phyloP scores from a whole-genome alignment of 78 protist species.

The Dictyostelium purpureum region DNA sequence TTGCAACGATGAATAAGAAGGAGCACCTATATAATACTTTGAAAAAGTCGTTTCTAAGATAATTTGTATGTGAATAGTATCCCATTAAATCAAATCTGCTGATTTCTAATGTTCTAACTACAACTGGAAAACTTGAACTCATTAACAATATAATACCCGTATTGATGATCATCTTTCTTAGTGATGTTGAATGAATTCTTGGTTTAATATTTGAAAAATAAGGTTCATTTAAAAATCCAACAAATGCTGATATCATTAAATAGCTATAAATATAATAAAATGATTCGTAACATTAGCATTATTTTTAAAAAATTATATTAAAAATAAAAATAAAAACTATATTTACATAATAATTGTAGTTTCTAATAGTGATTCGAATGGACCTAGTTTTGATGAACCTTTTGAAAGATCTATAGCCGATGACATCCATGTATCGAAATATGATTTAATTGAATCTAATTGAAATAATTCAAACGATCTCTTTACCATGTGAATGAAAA shows the following conservation, averaged over 20 bases:
- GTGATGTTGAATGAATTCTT: slow-evolving; percentile 13
- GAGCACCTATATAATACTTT: neutral
- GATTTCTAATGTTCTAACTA: slow-evolving; percentile 54
- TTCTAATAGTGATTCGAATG: slow-evolving; percentile 58
- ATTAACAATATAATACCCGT: slow-evolving; percentile 53
- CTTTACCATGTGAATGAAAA: slow-evolving; percentile 12
- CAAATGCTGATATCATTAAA: slow-evolving; percentile 66
- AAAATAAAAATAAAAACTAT: neutral
- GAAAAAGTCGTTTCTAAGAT: slow-evolving; percentile 20
- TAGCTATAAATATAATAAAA: neutral
- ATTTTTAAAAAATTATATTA: neutral
- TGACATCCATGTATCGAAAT: neutral
- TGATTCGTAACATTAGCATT: neutral
- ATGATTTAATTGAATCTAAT: neutral
- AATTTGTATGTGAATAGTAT: slow-evolving; percentile 50
- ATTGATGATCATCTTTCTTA: slow-evolving; percentile 61
- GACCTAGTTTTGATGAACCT: slow-evolving; percentile 17
- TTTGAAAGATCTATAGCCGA: slow-evolving; percentile 6
- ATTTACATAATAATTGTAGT: slow-evolving; percentile 49
- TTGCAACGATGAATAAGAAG: neutral
- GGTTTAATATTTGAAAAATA: slow-evolving; percentile 35
- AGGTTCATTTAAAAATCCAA: slow-evolving; percentile 34
- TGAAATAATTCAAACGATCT: neutral
- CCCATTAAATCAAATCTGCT: slow-evolving; percentile 78
- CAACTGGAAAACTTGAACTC: slow-evolving; percentile 75